Conservation (phyloP, 805 yeast genomes). For the Nakazawaea ishiwadae region DNA sequence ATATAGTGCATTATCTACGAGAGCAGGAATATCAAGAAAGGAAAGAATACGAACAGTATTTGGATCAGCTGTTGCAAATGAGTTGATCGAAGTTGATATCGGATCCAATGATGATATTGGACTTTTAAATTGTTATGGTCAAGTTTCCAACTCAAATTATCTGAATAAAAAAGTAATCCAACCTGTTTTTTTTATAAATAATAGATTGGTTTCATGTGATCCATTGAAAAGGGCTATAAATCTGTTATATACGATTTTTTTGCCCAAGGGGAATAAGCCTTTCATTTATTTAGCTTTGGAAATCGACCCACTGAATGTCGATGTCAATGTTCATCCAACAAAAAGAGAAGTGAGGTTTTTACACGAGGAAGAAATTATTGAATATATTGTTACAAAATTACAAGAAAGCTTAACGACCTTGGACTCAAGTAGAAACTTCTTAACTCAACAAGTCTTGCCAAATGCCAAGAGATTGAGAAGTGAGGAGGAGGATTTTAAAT, state of each 20-base stretch:
- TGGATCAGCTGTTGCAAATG: slow-evolving; percentile 66
- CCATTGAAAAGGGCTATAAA: slow-evolving; percentile 67
- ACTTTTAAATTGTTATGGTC: slow-evolving; percentile 48
- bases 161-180: slow-evolving; percentile 57
- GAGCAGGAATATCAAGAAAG: slow-evolving; percentile 41
- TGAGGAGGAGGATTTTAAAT: slow-evolving; percentile 13
- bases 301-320: slow-evolving; percentile 66
- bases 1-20: slow-evolving; percentile 57
- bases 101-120: slow-evolving; percentile 40
- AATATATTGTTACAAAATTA: slow-evolving; percentile 43
- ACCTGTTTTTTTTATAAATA: slow-evolving; percentile 81
- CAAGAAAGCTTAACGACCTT: slow-evolving; percentile 46
- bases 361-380: slow-evolving; percentile 81
- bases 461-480: slow-evolving; percentile 24
- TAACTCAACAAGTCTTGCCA: slow-evolving; percentile 55
- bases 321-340: slow-evolving; percentile 95
- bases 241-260: slow-evolving; percentile 54
- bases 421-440: slow-evolving; percentile 66
- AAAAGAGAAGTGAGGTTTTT: slow-evolving; percentile 87
- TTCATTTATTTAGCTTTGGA: slow-evolving; percentile 73
- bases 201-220: slow-evolving; percentile 78
- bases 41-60: slow-evolving; percentile 74
- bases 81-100: slow-evolving; percentile 46
- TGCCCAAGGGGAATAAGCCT: slow-evolving; percentile 76
- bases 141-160: slow-evolving; percentile 67